These are phyloP conservation scores for Polychytrium aggregatum DNA, from an alignment of 192 early-diverging fungal genomes.

Conservation along the genomic window DNA sequence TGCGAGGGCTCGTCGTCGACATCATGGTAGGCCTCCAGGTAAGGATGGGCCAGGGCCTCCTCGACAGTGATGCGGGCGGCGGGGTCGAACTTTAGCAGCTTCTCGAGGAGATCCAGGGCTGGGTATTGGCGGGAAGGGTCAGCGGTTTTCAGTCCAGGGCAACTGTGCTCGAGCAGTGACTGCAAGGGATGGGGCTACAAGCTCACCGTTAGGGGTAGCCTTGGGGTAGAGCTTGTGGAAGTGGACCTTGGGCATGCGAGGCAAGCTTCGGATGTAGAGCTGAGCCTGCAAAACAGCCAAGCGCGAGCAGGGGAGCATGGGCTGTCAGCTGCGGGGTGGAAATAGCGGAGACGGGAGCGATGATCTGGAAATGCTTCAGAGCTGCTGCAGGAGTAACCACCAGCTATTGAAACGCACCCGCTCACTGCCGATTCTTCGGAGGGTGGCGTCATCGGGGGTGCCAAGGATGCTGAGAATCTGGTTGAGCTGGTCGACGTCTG, in stretches of 20 bases:
- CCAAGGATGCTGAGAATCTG: conserved; percentile 92
- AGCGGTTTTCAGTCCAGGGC: too few species aligned
- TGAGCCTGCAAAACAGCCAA: conserved; percentile 75
- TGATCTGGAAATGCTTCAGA: not conserved
- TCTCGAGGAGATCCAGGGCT: conserved; percentile 81
- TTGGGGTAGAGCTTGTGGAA: conserved; percentile 79
- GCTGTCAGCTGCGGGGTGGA: too few species aligned
- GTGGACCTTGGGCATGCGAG: conserved; percentile 77
- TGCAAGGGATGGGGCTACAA: too few species aligned
- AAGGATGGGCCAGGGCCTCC: conserved; percentile 84
- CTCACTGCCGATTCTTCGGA: conserved; percentile 81
- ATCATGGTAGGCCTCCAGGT: conserved; percentile 87
- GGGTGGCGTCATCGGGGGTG: conserved; percentile 78
- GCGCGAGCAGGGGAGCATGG: too few species aligned
- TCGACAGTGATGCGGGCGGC: conserved; percentile 85
- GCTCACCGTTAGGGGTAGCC: conserved; percentile 52
- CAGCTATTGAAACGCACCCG: conserved; percentile 31
- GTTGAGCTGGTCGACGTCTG: conserved; percentile 95
- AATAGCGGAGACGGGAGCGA: too few species aligned
- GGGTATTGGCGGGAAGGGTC: too few species aligned
- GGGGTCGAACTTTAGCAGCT: conserved; percentile 87
- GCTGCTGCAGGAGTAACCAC: too few species aligned
- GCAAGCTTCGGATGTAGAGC: conserved; percentile 86
- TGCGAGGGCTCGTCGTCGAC: conserved; percentile 74
- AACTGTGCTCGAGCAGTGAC: too few species aligned